Base-by-base conservation (phyloP, 192 early-diverging fungal species). In the Backusella westeae region DNA sequence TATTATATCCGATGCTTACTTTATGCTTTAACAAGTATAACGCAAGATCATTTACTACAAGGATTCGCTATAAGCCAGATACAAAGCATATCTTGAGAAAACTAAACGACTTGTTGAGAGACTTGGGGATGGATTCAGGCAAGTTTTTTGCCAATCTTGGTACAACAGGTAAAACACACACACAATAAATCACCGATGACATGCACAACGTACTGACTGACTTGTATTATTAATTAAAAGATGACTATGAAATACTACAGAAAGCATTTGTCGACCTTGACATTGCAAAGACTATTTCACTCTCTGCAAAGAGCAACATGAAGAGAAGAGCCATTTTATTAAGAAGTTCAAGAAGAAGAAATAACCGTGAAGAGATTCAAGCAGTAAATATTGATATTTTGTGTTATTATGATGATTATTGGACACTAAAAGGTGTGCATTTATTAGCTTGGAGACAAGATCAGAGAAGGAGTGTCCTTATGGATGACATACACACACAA, bases 401-500 rank as follows among this genome's bases (percentile, higher is more conserved):
- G 38, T 39, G 38, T 12, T 10, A 12, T 1, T 39, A 7, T 32
- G 32, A 3, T 39, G 10, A 10, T 39, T 39, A 12, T 12, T 12
- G 38, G 3, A 39, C 2, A 39, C 38, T 39, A 39, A 39, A 39
- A 39, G 3, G 32, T 32, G 0, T 39, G 3, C 7, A 10, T 23
- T 15, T 69, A 35, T 7, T 67, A 78, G 77, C 65, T 78, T 19
- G 77, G 77, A 2, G 66, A 73, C 23, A 78, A 69, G 44, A 78
- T 78, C 23, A 39, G 70, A 19, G 77, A 77, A 85, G 85, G 77
- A 76, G 82, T 52, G 78, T 83, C 17, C 84, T 84, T 83, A 85
- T 89, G 77, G 82, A 86, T 67, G 86, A 87, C 75, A 83, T 88
- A 76, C 85, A 86, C 72, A 38, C 82, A 82, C 21, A 68, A 72